These are phyloP conservation scores for Quercus glauca DNA, from an alignment of 306 rosid species.

Conservation along the genomic window DNA sequence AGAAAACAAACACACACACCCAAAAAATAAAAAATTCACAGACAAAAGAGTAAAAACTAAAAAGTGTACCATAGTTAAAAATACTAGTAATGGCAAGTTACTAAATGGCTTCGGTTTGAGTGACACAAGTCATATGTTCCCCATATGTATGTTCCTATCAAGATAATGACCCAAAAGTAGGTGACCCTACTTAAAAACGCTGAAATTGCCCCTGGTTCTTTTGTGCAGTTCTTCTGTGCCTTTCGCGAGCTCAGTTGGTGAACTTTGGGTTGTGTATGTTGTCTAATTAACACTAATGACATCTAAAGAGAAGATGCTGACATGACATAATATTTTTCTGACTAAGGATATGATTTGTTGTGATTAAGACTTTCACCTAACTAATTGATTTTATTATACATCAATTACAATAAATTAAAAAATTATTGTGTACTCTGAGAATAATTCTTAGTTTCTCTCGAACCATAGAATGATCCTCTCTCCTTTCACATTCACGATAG, in stretches of 20 bases:
- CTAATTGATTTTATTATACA: too few relatives aligned
- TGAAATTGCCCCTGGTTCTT: neutral
- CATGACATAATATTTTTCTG: too few relatives aligned
- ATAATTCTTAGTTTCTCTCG: too few relatives aligned
- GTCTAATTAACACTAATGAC: too few relatives aligned
- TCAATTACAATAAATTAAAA: too few relatives aligned
- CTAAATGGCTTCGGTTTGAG: neutral
- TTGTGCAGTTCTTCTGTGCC: neutral
- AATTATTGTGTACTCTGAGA: accelerated
- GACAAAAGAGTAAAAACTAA: neutral
- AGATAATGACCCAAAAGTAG: neutral
- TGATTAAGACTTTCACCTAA: too few relatives aligned
- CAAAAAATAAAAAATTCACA: neutral
- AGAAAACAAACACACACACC: neutral
- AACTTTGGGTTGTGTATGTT: neutral
- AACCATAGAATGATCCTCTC: accelerated
- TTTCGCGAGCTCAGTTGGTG: neutral
- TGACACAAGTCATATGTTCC: neutral
- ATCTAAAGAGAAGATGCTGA: too few relatives aligned
- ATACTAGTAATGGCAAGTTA: neutral
- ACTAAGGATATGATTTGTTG: too few relatives aligned
- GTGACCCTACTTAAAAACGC: neutral
- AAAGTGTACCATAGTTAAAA: neutral
- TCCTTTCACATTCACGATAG: accelerated
- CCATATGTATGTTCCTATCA: neutral